A percentile compares a stretch with the other conserved stretches of the same genome.
Evolutionary conservation across 2,329 filamentous ascomycete species (phyloP).

Genomic region (Fragosphaeria purpurea): DNA sequence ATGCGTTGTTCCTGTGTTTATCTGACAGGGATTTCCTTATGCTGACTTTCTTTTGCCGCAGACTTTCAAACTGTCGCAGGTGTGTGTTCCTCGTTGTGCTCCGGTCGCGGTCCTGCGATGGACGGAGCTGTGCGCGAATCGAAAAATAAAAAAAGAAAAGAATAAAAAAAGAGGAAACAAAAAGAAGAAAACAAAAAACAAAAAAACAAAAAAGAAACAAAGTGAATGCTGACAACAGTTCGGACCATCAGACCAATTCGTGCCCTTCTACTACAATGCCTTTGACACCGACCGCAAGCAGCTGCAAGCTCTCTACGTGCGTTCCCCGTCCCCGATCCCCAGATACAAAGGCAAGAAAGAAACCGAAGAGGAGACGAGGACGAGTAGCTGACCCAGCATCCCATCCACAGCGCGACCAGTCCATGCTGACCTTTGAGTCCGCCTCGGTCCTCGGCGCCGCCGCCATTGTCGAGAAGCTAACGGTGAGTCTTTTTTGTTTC

Average conservation of each 20-base stretch:
- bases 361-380: not conserved
- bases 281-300: slow-evolving; percentile 64
- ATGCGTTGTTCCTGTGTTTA: no score
- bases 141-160: no score
- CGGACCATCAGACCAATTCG: slow-evolving; percentile 66
- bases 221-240: not conserved
- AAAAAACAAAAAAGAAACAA: no score
- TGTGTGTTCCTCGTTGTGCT: slow-evolving; percentile 1
- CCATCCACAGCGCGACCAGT: slow-evolving; percentile 55
- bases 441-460: slow-evolving; percentile 51
- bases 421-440: slow-evolving; percentile 91
- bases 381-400: not conserved
- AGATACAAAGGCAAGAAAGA: no score
- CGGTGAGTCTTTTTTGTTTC: slow-evolving; percentile 42
- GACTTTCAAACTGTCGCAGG: slow-evolving; percentile 10
- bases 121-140: not conserved
- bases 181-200: no score
- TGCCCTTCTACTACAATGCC: slow-evolving; percentile 79
- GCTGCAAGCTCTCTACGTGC: slow-evolving; percentile 71
- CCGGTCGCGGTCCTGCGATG: not conserved
- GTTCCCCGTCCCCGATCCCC: slow-evolving; percentile 20
- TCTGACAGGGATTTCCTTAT: not conserved
- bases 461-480: slow-evolving; percentile 70
- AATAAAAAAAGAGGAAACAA: no score
- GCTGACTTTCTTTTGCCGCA: not conserved